Evolutionary conservation across 2,329 filamentous ascomycete genomes (phyloP).

Genomic region (Madurella fahalii): DNA sequence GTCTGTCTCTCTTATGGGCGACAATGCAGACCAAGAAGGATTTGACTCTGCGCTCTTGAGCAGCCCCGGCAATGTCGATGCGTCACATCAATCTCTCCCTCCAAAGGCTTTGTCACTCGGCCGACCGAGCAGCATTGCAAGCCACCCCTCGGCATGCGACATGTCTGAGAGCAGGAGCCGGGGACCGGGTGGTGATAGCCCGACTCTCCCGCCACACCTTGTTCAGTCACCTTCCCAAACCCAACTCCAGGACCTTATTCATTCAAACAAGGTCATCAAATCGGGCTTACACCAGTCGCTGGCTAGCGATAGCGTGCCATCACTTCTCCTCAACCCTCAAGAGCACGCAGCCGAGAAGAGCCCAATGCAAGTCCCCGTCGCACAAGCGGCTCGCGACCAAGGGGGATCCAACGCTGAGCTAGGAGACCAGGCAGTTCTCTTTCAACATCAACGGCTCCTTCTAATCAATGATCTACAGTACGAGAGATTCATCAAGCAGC

Average conservation of each 20-base stretch:
- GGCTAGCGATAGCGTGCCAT: conserved; percentile 55
- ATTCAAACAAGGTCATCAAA: conserved; percentile 56
- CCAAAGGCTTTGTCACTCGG: conserved; percentile 8
- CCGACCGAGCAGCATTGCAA: conserved; percentile 34
- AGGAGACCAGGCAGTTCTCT: conserved; percentile 45
- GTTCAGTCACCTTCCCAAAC: conserved; percentile 47
- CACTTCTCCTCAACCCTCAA: conserved; percentile 48
- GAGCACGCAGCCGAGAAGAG: conserved; percentile 42
- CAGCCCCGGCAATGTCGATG: conserved; percentile 7
- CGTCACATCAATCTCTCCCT: conserved; percentile 5
- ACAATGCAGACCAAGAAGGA: conserved; percentile 14
- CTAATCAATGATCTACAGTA: conserved; percentile 78
- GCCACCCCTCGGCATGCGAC: conserved; percentile 46
- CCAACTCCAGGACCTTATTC: conserved; percentile 57
- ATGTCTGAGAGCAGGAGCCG: conserved; percentile 41
- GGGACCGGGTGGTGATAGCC: conserved; percentile 52
- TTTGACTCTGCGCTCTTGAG: conserved; percentile 18
- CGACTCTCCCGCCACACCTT: conserved; percentile 54
- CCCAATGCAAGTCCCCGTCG: conserved; percentile 29
- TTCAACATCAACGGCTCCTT: conserved; percentile 71
- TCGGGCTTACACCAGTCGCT: conserved; percentile 52
- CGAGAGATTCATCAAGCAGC: conserved; percentile 77
- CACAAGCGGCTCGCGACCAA: conserved; percentile 26
- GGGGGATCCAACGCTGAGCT: conserved; percentile 31
- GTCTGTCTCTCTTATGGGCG: conserved; percentile 1